phyloP scores from a whole-genome alignment of 371 early-diverging fungal genomes.

The Mucor racemosus region DNA sequence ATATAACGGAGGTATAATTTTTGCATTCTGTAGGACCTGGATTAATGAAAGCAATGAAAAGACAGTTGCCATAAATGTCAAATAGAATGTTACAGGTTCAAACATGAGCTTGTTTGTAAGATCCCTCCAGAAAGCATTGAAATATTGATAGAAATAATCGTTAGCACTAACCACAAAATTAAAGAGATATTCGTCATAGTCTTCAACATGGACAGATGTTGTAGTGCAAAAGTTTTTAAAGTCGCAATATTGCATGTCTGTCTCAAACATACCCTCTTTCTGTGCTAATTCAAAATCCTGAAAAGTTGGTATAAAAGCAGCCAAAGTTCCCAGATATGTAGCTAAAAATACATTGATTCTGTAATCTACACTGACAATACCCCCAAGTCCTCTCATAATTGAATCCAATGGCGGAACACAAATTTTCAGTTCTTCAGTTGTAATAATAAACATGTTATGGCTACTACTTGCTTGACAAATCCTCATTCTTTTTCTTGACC shows the following conservation, averaged over 20 bases:
- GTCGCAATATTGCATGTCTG: not conserved
- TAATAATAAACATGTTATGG: slow-evolving; percentile 6
- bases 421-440: not conserved
- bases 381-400: slow-evolving; percentile 8
- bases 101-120: slow-evolving; percentile 10
- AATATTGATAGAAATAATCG: slow-evolving; percentile 9
- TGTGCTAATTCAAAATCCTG: slow-evolving; percentile 11
- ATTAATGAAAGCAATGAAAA: slow-evolving; percentile 5
- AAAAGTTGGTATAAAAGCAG: slow-evolving; percentile 10
- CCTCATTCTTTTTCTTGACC: slow-evolving; percentile 1
- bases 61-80: slow-evolving; percentile 10
- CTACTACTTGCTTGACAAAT: slow-evolving; percentile 12
- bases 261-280: slow-evolving; percentile 11
- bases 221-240: slow-evolving; percentile 3
- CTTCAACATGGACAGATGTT: slow-evolving; percentile 1
- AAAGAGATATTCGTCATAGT: slow-evolving; percentile 7
- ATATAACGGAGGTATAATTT: slow-evolving; percentile 11
- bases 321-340: slow-evolving; percentile 3
- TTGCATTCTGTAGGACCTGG: slow-evolving; percentile 9
- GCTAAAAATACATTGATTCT: slow-evolving; percentile 10
- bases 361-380: slow-evolving; percentile 7
- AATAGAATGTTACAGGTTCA: slow-evolving; percentile 8
- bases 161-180: slow-evolving; percentile 8
- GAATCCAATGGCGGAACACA: slow-evolving; percentile 10
- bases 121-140: slow-evolving; percentile 12